Percentiles rank a stretch among this genome's conserved stretches.
Evolutionary conservation across 139 green algal genomes (phyloP).

Genomic region (Auxenochlorella protothecoides): DNA sequence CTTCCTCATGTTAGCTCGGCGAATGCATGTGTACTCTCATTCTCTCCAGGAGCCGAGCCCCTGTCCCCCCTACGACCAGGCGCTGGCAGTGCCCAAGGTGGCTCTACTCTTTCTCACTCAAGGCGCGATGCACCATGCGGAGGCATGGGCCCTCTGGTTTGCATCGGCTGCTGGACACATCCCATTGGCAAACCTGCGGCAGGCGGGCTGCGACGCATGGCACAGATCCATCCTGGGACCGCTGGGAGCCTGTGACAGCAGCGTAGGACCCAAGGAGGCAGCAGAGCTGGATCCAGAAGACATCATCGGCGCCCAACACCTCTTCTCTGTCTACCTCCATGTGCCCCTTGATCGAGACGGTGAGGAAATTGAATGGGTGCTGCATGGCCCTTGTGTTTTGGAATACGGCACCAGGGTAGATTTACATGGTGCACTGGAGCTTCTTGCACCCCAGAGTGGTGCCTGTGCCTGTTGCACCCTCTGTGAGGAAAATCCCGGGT

Average conservation of each 20-base stretch:
- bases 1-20: too few species aligned
- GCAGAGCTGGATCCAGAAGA: too few species aligned
- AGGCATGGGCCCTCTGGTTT: constrained; percentile 24
- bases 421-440: too few species aligned
- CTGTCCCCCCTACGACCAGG: too few species aligned
- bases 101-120: constrained; percentile 24
- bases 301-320: constrained; percentile 14
- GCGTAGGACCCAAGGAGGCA: too few species aligned
- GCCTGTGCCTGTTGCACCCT: not conserved
- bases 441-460: too few species aligned
- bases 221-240: too few species aligned
- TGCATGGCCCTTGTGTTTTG: not conserved
- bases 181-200: not conserved
- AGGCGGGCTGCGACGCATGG: too few species aligned
- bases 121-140: constrained; percentile 14
- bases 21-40: too few species aligned
- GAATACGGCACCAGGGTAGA: not conserved
- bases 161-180: constrained; percentile 14
- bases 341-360: not conserved
- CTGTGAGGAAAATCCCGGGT: too few species aligned
- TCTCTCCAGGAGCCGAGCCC: too few species aligned
- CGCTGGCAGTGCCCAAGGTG: constrained; percentile 12
- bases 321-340: constrained; percentile 30
- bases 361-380: not conserved
- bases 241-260: too few species aligned